Conservation (phyloP, 352 stramenopile genomes). For the Halophytophthora polymorphica region DNA sequence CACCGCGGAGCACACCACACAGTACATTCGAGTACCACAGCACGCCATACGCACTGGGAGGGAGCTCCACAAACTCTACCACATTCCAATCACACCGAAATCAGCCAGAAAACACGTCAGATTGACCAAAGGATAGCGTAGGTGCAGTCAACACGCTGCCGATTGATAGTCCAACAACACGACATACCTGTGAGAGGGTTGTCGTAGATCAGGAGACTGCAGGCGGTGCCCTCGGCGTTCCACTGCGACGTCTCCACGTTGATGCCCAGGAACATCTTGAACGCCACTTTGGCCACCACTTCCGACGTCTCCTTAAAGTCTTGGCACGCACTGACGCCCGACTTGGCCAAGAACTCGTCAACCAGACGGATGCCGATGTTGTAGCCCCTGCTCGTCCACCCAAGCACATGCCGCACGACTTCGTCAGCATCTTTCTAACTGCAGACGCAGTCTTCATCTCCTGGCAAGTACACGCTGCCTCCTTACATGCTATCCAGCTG, state of each 20-base stretch:
- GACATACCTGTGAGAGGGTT: conserved; percentile 90
- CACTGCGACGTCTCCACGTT: conserved; percentile 90
- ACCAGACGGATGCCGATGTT: conserved; percentile 97
- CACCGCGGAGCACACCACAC: conserved; percentile 94
- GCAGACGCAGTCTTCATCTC: neutral
- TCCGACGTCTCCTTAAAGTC: conserved; percentile 94
- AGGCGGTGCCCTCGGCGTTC: conserved; percentile 85
- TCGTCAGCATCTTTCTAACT: neutral
- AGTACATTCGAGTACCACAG: conserved; percentile 97
- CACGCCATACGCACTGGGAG: conserved; percentile 80
- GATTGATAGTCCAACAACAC: too few relatives aligned
- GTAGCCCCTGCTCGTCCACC: conserved; percentile 76
- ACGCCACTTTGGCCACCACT: conserved; percentile 94
- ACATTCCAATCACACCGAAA: neutral
- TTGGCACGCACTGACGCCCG: conserved; percentile 68
- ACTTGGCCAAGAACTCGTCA: conserved; percentile 98
- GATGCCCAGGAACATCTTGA: conserved; percentile 98
- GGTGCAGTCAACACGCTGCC: neutral
- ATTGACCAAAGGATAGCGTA: neutral
- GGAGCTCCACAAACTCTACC: conserved; percentile 89
- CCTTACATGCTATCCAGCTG: conserved; percentile 94
- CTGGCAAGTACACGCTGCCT: conserved; percentile 4
- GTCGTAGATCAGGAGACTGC: conserved; percentile 94
- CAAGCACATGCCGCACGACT: neutral
- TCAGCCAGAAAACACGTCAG: neutral